Base-by-base conservation (phyloP, 2,329 filamentous ascomycete species). In the Dothidotthia symphoricarpi region DNA sequence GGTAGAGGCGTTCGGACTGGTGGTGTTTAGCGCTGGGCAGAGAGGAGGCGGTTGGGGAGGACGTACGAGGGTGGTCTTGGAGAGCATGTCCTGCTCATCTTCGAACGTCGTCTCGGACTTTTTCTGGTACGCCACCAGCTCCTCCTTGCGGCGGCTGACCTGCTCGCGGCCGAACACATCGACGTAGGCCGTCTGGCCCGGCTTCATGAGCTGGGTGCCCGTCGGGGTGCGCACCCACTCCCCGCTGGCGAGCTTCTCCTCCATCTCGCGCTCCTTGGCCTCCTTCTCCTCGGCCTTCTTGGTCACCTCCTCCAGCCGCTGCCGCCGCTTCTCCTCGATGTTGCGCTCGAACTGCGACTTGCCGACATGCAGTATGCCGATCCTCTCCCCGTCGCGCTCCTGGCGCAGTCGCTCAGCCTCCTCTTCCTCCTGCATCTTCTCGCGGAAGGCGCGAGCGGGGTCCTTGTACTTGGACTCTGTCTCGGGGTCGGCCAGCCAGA, bases 391-490 rank as follows among this genome's bases (percentile, higher is more conserved):
- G 28, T 58, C 51, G n/a, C 41, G 41, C 34, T 56, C 48, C 17
- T 53, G 39, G 16, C 48, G 46, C 24, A 54, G 47, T 6, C 48
- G 42, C 28, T 55, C 50, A n/a, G n/a, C n/a, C n/a, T 54, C 52
- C 16, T 51, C 47, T 40, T 63, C 54, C 37, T 64, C 59, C 39
- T 63, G 57, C 43, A 64, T 44, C 39, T 66, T 49, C 17, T 64
- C 62, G 17, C 55, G 47, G 36, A 57, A 66, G 4, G 55, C 55
- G 22, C 60, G 53, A 6, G 60, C 62, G 13, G 62, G 62, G 34
- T 66, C 61, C 31, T 66, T 66, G 55, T 66, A 64, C 39, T 66
- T 66, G 25, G 59, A 63, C 41, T 64, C 61, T 19, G 63, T 66
- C 24, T 66, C 62, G 0, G 62, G 62, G 40, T 66, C 60, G n/a